phyloP scores from a whole-genome alignment of 139 green algal genomes.

The Ettlia oleoabundans region DNA sequence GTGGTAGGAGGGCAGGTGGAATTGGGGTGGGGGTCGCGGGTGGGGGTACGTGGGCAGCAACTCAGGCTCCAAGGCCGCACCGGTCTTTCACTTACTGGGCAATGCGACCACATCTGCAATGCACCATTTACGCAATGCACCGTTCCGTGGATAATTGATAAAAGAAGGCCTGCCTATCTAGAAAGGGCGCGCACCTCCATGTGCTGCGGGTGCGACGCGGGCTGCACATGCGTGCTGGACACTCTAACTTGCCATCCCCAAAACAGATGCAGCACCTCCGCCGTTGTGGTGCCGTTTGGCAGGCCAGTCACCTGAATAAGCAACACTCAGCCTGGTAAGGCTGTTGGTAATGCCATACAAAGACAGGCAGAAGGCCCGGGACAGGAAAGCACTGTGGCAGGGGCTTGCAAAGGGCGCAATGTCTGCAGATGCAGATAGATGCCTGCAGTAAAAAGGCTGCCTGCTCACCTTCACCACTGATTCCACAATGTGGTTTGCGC shows the following conservation, averaged over 20 bases:
- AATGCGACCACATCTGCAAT: no score
- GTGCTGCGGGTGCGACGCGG: not conserved
- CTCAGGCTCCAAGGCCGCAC: no score
- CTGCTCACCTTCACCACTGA: constrained; percentile 11
- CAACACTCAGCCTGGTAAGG: not conserved
- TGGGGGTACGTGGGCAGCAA: no score
- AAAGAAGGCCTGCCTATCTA: no score
- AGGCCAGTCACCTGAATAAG: constrained; percentile 26
- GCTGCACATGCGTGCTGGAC: not conserved
- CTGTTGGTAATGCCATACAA: not conserved
- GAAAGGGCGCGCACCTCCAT: no score
- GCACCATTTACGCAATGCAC: no score
- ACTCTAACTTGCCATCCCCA: constrained; percentile 27
- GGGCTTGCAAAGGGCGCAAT: not conserved
- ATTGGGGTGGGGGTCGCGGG: no score
- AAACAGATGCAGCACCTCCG: constrained; percentile 46
- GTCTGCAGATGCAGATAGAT: not conserved
- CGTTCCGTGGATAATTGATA: no score
- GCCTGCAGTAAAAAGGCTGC: not conserved
- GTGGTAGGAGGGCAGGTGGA: no score
- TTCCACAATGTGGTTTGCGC: not conserved
- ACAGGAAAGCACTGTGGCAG: not conserved
- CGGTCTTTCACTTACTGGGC: no score
- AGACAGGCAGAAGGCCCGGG: no score
- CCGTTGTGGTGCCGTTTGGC: constrained; percentile 22